Base-by-base conservation (phyloP, 2,329 filamentous ascomycete genomes). In the Sarocladium strictum region DNA sequence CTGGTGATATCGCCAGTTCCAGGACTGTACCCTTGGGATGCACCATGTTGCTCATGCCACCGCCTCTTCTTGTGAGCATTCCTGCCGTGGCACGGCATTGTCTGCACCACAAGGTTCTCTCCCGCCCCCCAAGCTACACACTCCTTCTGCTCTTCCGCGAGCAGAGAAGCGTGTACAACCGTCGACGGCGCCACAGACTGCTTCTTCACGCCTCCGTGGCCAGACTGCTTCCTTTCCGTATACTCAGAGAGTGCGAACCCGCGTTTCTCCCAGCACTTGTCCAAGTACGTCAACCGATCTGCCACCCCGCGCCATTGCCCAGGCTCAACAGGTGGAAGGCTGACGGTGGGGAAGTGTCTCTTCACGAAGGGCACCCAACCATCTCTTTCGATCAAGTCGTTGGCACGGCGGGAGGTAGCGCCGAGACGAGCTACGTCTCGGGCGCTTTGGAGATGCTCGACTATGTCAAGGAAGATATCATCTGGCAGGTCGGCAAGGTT, bases 331-430 rank as follows among this genome's bases (percentile, higher is more conserved):
- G 55, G 64, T 0, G 72, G 68, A 1, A 75, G 58, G 1, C 59
- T 56, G 5, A 76, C 62, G 3, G 71, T 73, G 1, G 69, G 67
- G 56, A 81, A 82, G 21, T 69, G 65, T 35, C 63, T 66, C 41
- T 66, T 70, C 43, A 76, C 73, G 56, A 81, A 82, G 38, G 71
- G 67, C 17, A 71, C 72, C 79, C 79, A 83, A 14, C 77, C 77
- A 23, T 68, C 69, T 2, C 70, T 61, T 5, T 62, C 60, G 29
- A 78, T 61, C 17, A 79, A 63, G 11, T 59, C 60, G 55, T 71
- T 64, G 7, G 77, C 65, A 2, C 67, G 66, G 21, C 62, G 71
- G 53, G 72, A 76, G 3, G 73, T 64, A 6, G 65, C 58, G 3
- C 66, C 63, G 10, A 82, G 66, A 56, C 67, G 63, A 15, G 75